A percentile compares a stretch with the other conserved stretches of the same genome.
Evolutionary conservation across 345 rosid species (phyloP).

Genomic region (Durio zibethinus): DNA sequence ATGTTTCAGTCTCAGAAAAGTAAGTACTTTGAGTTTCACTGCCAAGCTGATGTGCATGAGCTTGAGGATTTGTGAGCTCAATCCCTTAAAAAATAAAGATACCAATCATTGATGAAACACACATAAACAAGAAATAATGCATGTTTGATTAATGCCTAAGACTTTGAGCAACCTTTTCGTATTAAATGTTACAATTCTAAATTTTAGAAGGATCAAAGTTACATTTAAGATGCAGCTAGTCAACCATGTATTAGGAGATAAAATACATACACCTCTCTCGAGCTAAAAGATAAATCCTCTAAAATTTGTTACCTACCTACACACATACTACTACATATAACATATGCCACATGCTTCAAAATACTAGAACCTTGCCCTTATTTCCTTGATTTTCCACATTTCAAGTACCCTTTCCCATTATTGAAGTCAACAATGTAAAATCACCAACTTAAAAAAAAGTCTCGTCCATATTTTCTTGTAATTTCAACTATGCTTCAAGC

Average conservation of each 20-base stretch:
- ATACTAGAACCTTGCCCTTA: background rate
- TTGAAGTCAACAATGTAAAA: background rate
- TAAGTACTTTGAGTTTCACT: constrained; percentile 93
- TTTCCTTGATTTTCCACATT: background rate
- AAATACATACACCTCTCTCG: background rate
- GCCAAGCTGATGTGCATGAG: constrained; percentile 69
- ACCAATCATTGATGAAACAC: background rate
- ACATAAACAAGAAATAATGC: background rate
- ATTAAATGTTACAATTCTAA: background rate
- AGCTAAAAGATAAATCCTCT: background rate
- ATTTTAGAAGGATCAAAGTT: background rate
- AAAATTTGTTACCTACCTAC: background rate
- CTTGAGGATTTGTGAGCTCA: constrained; percentile 86
- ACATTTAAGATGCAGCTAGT: background rate
- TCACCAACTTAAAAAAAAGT: background rate
- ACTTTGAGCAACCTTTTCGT: background rate
- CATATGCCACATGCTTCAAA: background rate
- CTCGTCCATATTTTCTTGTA: background rate
- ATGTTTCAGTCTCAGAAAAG: constrained; percentile 89
- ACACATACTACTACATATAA: background rate
- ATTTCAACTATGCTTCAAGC: background rate
- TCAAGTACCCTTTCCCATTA: background rate
- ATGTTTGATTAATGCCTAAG: background rate
- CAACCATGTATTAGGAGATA: background rate
- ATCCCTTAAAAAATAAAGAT: constrained; percentile 54